Evolutionary conservation across 208 protist species (phyloP).

Genomic region (Trypanosoma melophagium): DNA sequence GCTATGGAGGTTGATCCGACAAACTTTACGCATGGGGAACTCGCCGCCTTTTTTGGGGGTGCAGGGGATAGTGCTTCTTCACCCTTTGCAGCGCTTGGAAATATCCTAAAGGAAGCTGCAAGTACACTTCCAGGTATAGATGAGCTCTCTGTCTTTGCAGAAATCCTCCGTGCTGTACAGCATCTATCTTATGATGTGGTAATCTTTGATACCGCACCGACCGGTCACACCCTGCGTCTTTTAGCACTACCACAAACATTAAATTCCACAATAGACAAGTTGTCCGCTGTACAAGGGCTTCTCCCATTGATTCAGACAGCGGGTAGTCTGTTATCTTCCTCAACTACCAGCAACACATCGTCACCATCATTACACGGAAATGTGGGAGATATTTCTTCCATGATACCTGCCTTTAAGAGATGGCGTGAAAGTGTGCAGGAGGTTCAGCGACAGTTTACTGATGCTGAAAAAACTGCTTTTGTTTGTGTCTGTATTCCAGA

Average conservation of each 20-base stretch:
- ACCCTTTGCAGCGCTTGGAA: constrained; percentile 38
- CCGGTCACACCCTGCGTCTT: constrained; percentile 97
- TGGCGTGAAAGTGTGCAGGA: constrained; percentile 45
- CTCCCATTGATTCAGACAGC: constrained; percentile 44
- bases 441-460: constrained; percentile 65
- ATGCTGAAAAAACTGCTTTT: constrained; percentile 93
- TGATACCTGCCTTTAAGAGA: constrained; percentile 30
- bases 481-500: constrained; percentile 99
- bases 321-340: constrained; percentile 30
- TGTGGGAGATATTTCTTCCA: not conserved
- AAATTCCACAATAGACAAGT: constrained; percentile 46
- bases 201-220: constrained; percentile 99
- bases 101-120: constrained; percentile 57
- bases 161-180: constrained; percentile 93
- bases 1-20: constrained; percentile 95
- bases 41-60: constrained; percentile 22
- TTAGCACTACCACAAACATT: constrained; percentile 89
- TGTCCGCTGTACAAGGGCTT: constrained; percentile 51
- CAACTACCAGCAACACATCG: no score
- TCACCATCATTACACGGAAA: no score
- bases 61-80: not conserved
- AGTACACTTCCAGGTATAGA: constrained; percentile 96
- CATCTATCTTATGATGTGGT: constrained; percentile 91
- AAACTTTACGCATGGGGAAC: constrained; percentile 33
- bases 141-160: constrained; percentile 96